Percentiles rank a stretch among this genome's conserved stretches.
These are phyloP conservation scores for Trametes cingulata DNA, from an alignment of 768 basidiomycete species.

Conservation along the genomic window DNA sequence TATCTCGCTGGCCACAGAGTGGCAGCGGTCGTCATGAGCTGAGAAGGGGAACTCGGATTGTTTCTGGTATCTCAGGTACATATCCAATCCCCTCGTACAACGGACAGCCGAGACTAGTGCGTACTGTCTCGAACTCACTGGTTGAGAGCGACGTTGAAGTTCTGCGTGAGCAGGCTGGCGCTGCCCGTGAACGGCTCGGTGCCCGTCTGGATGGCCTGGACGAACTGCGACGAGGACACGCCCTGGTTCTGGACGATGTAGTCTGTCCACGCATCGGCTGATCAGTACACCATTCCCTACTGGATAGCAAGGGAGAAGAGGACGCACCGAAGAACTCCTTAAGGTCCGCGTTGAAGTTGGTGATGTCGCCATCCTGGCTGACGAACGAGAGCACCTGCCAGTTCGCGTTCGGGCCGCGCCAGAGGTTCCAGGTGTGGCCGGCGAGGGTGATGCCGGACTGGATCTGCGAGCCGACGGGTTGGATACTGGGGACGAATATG, in stretches of 20 bases:
- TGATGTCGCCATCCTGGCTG: slow-evolving; percentile 47
- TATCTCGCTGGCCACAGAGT: not conserved
- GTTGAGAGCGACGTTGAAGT: slow-evolving; percentile 44
- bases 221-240: slow-evolving; percentile 49
- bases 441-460: slow-evolving; percentile 43
- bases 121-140: not conserved
- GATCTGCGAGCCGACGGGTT: slow-evolving; percentile 54
- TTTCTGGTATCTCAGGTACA: too few relatives aligned
- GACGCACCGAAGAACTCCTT: slow-evolving; percentile 55
- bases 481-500: slow-evolving; percentile 39
- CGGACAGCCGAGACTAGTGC: too few relatives aligned
- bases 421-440: slow-evolving; percentile 57
- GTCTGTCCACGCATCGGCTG: slow-evolving; percentile 30
- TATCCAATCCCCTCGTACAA: too few relatives aligned
- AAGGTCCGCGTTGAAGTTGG: slow-evolving; percentile 51
- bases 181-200: slow-evolving; percentile 55
- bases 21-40: not conserved
- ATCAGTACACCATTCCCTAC: not conserved
- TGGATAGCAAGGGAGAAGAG: not conserved
- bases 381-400: slow-evolving; percentile 62
- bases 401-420: slow-evolving; percentile 53
- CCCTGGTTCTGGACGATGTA: slow-evolving; percentile 49
- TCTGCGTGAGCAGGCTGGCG: slow-evolving; percentile 45
- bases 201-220: slow-evolving; percentile 56
- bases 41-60: not conserved